Conservation (phyloP, 805 yeast species). For the Wickerhamiella lipophila region DNA sequence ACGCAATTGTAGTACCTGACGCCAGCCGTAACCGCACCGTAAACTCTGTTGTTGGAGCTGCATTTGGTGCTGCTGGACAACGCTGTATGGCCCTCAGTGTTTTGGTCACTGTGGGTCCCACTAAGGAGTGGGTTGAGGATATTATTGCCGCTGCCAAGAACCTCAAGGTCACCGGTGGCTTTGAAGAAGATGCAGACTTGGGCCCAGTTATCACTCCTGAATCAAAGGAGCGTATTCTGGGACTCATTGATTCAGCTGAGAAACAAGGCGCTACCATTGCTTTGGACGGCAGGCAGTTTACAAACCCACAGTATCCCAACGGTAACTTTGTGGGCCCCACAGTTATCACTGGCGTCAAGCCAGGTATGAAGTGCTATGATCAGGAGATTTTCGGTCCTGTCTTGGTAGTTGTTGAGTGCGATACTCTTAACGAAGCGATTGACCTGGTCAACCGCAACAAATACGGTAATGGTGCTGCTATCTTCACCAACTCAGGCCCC, state of each 20-base stretch:
- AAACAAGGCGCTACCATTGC: constrained; percentile 49
- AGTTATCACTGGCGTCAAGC: constrained; percentile 45
- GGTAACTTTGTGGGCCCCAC: constrained; percentile 71
- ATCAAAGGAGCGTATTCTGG: constrained; percentile 41
- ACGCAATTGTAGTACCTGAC: constrained; percentile 59
- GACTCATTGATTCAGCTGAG: constrained; percentile 45
- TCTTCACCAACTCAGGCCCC: constrained; percentile 58
- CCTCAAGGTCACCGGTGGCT: constrained; percentile 54
- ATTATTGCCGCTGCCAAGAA: constrained; percentile 44
- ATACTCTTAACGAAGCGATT: constrained; percentile 57
- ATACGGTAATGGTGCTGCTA: constrained; percentile 61
- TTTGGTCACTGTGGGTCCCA: constrained; percentile 56
- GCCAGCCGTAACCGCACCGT: constrained; percentile 52
- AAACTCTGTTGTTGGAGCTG: constrained; percentile 58
- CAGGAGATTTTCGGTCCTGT: constrained; percentile 73
- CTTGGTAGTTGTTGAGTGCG: constrained; percentile 46
- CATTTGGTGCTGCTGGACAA: constrained; percentile 78
- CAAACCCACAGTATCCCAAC: constrained; percentile 37
- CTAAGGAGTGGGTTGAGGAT: constrained; percentile 51
- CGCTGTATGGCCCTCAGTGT: constrained; percentile 72
- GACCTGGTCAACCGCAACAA: constrained; percentile 45
- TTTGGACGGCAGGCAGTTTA: constrained; percentile 49
- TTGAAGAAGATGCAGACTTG: constrained; percentile 46
- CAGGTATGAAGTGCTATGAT: constrained; percentile 60
- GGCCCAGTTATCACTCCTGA: constrained; percentile 63